A percentile compares a stretch with the other conserved stretches of the same genome.
Evolutionary conservation across 345 rosid species (phyloP).

Genomic region (Gossypium australe): DNA sequence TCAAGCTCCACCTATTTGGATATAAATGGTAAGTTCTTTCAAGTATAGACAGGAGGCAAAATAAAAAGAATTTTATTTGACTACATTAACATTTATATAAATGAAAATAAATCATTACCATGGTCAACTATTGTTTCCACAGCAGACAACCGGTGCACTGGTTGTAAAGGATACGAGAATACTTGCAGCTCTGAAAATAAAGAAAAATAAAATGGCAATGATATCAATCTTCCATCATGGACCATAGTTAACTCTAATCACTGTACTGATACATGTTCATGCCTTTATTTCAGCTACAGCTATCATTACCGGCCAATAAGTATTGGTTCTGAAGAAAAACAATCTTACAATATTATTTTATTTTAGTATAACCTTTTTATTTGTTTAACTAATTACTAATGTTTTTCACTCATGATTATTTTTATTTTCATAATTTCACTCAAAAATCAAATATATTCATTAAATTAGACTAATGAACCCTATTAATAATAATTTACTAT

Average conservation of each 20-base stretch:
- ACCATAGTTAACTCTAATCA: background rate
- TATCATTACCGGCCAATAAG: background rate
- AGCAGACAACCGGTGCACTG: background rate
- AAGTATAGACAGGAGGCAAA: background rate
- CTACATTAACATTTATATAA: background rate
- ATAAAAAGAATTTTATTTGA: background rate
- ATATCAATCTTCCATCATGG: constrained; percentile 2
- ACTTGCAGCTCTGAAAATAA: constrained; percentile 33
- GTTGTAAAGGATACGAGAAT: constrained; percentile 7
- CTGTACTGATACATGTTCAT: too few species aligned
- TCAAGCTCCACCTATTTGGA: background rate
- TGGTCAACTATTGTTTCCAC: constrained; percentile 7
- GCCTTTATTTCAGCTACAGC: background rate
- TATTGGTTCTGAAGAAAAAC: too few species aligned
- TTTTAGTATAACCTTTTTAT: background rate
- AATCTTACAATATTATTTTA: background rate
- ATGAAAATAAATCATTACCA: background rate
- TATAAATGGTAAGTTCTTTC: background rate
- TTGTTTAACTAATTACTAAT: background rate
- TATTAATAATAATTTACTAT: too few species aligned
- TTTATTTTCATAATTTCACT: background rate
- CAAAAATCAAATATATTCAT: background rate
- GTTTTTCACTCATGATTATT: background rate
- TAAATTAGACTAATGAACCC: background rate
- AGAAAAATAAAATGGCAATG: background rate